These are phyloP conservation scores for Cytospora piceae DNA, from an alignment of 2,329 filamentous ascomycete genomes.

Conservation along the genomic window DNA sequence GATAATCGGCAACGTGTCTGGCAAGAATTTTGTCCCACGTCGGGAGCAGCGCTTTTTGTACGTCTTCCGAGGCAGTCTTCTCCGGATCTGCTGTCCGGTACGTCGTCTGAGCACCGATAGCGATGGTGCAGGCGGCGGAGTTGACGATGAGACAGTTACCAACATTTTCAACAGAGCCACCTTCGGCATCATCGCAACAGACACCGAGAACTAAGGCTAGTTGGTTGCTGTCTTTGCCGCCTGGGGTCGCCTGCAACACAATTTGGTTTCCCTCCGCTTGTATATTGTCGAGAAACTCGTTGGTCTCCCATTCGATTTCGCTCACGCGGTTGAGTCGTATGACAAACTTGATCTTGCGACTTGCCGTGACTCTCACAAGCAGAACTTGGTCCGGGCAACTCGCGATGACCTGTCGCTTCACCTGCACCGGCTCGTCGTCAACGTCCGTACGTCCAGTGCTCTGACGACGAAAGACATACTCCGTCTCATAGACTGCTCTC, in stretches of 20 bases:
- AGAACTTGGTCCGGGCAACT: constrained; percentile 32
- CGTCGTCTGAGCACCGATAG: constrained; percentile 45
- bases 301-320: constrained; percentile 48
- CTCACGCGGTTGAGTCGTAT: constrained; percentile 44
- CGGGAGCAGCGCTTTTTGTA: constrained; percentile 32
- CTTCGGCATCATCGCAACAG: constrained; percentile 33
- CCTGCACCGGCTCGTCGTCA: constrained; percentile 5
- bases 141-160: constrained; percentile 44
- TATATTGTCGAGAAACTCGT: constrained; percentile 48
- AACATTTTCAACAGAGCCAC: constrained; percentile 37
- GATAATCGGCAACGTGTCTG: constrained; percentile 34
- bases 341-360: constrained; percentile 30
- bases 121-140: constrained; percentile 41
- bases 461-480: constrained; percentile 20
- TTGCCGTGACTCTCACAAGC: constrained; percentile 31
- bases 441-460: background rate
- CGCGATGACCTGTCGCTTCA: constrained; percentile 31
- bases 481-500: constrained; percentile 24
- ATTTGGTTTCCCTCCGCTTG: constrained; percentile 36
- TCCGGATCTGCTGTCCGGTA: constrained; percentile 41
- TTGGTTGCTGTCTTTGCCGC: constrained; percentile 41
- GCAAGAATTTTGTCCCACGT: constrained; percentile 32
- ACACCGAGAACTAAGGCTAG: constrained; percentile 40
- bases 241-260: constrained; percentile 44
- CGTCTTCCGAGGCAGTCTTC: constrained; percentile 35